Conservation (phyloP, 2,329 filamentous ascomycete species). For the Pseudogymnoascus sp. region DNA sequence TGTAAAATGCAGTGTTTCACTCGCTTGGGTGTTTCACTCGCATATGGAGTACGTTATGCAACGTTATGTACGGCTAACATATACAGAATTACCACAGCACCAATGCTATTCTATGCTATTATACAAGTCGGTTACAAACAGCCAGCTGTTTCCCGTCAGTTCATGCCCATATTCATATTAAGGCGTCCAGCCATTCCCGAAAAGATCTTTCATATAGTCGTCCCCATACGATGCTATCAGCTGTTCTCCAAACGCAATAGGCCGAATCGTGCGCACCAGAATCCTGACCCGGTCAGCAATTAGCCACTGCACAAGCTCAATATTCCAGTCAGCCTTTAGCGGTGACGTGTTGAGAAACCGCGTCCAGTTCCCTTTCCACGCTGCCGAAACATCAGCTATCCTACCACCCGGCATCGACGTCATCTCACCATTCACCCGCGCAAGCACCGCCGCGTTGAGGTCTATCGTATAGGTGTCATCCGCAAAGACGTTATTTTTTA, state of each 20-base stretch:
- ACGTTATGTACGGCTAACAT: neutral
- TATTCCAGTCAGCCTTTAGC: neutral
- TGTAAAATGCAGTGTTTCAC: too few relatives aligned
- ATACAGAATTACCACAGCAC: neutral
- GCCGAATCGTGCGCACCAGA: neutral
- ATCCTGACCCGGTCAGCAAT: neutral
- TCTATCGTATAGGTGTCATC: neutral
- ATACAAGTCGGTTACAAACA: neutral
- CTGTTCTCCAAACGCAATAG: neutral
- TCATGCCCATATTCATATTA: neutral
- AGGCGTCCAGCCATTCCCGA: neutral
- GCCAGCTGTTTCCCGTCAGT: neutral
- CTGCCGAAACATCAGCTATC: neutral
- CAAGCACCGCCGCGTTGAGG: neutral
- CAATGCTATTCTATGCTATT: neutral
- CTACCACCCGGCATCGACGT: neutral
- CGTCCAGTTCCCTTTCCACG: neutral
- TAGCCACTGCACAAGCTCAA: neutral
- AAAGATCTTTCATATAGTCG: neutral
- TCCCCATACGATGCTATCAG: neutral
- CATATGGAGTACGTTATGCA: too few relatives aligned
- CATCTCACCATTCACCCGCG: neutral
- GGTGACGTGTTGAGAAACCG: neutral
- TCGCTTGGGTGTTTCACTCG: too few relatives aligned
- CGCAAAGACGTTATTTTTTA: neutral